phyloP scores from a whole-genome alignment of 371 early-diverging fungal species.

The Cladochytrium tenue region DNA sequence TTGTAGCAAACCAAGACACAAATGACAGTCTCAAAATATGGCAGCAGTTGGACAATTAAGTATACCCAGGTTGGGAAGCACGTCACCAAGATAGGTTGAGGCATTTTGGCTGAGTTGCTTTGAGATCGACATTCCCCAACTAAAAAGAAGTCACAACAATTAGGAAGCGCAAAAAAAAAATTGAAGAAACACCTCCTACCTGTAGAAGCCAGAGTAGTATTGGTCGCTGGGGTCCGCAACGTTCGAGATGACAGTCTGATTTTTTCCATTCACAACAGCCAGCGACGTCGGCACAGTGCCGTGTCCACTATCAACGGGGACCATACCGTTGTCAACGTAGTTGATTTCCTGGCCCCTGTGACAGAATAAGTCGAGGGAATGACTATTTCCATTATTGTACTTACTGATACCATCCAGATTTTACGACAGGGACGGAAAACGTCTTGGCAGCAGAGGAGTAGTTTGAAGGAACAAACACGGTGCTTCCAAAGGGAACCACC shows the following conservation, averaged over 20 bases:
- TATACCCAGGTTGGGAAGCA: conserved; percentile 2
- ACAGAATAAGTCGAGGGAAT: not conserved
- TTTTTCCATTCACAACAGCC: not conserved
- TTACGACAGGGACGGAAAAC: not conserved
- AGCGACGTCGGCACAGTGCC: not conserved
- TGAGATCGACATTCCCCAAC: not conserved
- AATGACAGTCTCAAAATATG: not conserved
- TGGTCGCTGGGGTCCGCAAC: not conserved
- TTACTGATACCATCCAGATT: not conserved
- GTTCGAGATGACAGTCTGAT: not conserved
- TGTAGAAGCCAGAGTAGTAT: not conserved
- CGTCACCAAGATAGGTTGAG: not conserved
- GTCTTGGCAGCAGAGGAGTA: not conserved
- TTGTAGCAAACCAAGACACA: not conserved
- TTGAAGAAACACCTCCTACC: not conserved
- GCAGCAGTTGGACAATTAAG: conserved; percentile 7
- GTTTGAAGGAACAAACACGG: not conserved
- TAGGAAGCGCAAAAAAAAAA: not conserved
- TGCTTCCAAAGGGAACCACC: not conserved
- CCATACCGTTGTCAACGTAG: not conserved
- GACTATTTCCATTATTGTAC: not conserved
- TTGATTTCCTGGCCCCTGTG: conserved; percentile 1
- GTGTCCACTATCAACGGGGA: not conserved
- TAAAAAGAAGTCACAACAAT: not conserved
- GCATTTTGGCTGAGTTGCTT: not conserved